Base-by-base conservation (phyloP, 176 grass and related monocot species). In the Musa schizocarpa region DNA sequence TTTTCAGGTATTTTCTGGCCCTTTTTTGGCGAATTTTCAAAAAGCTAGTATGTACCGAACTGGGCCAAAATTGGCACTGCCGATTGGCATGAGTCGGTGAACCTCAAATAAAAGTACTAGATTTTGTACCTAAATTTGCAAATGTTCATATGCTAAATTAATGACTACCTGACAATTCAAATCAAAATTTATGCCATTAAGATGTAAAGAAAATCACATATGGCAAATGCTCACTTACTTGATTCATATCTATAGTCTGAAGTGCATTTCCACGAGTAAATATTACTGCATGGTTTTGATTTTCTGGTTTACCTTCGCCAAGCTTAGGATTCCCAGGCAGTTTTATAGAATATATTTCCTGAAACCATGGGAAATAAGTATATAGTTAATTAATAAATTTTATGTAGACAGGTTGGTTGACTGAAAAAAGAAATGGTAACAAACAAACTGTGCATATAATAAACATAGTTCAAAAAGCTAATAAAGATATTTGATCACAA, bases 181-280 rank as follows among this genome's bases (percentile, higher is more conserved):
- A 43, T 43, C 34, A 43, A 43, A 43, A 43, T 43, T 43, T 43
- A 43, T 43, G 34, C 52, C 23, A 52, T 6, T 71, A 50, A 65
- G 10, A 17, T 22, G 16, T 9, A 48, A 13, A 49, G 72, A 77
- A 29, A 68, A n/a, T 1, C 20, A 76, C 24, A 76, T 19, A 74
- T 9, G 9, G 2, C 59, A 5, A 51, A 69, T 9, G 34, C 52
- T 19, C 11, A 17, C 68, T 50, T 86, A 96, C 93, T 85, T 96
- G 93, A 86, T 96, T 96, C 93, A 96, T 96, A 84, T 96, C 93
- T 78, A 96, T 96, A 43, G 93, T 96, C 75, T 92, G 93, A 21
- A 96, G 83, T 19, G 93, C 93, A 82, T 92, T 96, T 84, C 93
- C 93, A 48, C 93, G 89, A 29, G 93, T 96, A 73, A 96, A 96